phyloP scores from a whole-genome alignment of 106 monocot species.

The Narthecium ossifragum region DNA sequence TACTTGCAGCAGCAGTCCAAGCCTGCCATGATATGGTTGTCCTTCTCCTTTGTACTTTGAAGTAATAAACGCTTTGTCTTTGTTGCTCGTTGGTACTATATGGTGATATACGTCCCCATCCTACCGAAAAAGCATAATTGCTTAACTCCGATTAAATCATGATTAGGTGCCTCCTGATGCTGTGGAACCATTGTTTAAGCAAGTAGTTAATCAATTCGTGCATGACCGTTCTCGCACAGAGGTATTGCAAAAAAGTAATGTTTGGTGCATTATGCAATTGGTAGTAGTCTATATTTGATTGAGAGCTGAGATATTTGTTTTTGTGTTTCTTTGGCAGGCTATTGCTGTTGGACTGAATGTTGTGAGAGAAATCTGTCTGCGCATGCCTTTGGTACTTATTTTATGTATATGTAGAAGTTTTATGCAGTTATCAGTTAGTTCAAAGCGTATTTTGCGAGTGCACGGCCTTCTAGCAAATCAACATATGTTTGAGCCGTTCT shows the following conservation, averaged over 20 bases:
- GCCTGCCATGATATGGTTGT: constrained; percentile 95
- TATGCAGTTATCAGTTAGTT: no score
- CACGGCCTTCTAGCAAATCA: no score
- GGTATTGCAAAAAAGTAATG: constrained; percentile 28
- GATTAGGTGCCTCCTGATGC: constrained; percentile 94
- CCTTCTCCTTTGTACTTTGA: not conserved
- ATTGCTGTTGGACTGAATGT: constrained; percentile 95
- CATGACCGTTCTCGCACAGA: constrained; percentile 89
- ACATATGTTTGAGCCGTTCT: no score
- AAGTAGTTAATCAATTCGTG: constrained; percentile 94
- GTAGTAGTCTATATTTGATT: constrained; percentile 2
- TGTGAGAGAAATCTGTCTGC: constrained; percentile 82
- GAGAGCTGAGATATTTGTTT: not conserved
- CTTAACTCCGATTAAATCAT: not conserved
- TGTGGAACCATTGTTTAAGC: constrained; percentile 89
- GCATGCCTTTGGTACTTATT: constrained; percentile 81
- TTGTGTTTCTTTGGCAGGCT: constrained; percentile 36
- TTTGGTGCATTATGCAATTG: not conserved
- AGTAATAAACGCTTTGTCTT: no score
- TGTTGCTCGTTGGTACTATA: no score
- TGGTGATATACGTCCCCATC: no score
- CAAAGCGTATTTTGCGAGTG: no score
- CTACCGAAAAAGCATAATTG: no score
- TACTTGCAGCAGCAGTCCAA: constrained; percentile 92
- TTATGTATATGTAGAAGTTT: no score